Evolutionary conservation across 805 yeast genomes (phyloP).

Genomic region (Candida saitoana): DNA sequence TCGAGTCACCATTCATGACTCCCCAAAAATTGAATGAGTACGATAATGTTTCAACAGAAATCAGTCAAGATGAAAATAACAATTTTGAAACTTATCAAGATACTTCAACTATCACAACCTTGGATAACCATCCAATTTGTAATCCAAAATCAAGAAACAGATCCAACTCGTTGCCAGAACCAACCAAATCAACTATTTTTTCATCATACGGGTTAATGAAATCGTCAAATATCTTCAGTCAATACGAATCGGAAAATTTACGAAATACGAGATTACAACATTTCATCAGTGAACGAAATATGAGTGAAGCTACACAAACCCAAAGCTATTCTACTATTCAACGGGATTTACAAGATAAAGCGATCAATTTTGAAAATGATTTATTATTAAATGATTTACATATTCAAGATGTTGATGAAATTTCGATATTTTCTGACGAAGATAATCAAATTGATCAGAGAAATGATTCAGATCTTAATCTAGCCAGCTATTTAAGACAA

Average conservation of each 20-base stretch:
- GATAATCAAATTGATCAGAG: constrained; percentile 4
- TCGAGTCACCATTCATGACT: background rate
- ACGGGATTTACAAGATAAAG: constrained; percentile 7
- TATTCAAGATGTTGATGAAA: constrained; percentile 14
- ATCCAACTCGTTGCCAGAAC: constrained; percentile 16
- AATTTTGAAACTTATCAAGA: background rate
- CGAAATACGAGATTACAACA: constrained; percentile 19
- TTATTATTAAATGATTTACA: constrained; percentile 8
- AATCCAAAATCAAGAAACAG: constrained; percentile 8
- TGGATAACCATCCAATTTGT: constrained; percentile 9
- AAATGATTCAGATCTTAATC: constrained; percentile 18
- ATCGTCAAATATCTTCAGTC: constrained; percentile 10
- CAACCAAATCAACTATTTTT: constrained; percentile 10
- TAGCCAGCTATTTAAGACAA: constrained; percentile 28
- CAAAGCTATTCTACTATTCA: constrained; percentile 21
- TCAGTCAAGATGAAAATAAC: background rate
- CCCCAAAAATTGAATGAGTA: background rate
- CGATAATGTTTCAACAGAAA: background rate
- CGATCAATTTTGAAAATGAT: background rate
- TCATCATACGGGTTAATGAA: constrained; percentile 4
- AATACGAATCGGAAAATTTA: constrained; percentile 12
- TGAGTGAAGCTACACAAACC: no score
- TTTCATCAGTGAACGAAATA: constrained; percentile 18
- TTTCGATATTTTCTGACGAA: constrained; percentile 17
- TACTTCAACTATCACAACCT: constrained; percentile 9